Conservation (phyloP, 108 stramenopile species). For the Cyclotella kingstonii region DNA sequence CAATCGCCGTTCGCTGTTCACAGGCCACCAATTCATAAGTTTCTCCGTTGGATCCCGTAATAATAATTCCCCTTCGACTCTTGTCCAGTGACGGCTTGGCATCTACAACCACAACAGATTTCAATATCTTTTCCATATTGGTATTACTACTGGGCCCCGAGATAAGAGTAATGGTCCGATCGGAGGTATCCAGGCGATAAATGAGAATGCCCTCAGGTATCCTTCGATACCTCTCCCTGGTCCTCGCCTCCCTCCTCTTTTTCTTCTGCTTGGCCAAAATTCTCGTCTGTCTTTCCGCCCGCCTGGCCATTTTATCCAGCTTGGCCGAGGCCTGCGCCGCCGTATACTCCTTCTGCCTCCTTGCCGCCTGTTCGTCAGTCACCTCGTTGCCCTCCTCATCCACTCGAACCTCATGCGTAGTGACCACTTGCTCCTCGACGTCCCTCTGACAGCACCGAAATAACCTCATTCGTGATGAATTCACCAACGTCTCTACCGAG, state of each 20-base stretch:
- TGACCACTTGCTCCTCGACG: conserved; percentile 20
- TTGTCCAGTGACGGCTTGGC: conserved; percentile 53
- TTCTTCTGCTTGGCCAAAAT: conserved; percentile 44
- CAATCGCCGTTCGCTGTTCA: conserved; percentile 80
- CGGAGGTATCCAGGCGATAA: conserved; percentile 77
- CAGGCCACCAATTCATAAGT: conserved; percentile 64
- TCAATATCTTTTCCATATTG: conserved; percentile 43
- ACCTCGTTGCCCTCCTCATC: conserved; percentile 32
- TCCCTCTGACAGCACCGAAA: conserved; percentile 9
- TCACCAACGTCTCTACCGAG: background rate
- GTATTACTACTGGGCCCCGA: conserved; percentile 58
- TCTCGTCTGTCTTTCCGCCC: conserved; percentile 13
- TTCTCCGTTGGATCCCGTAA: conserved; percentile 53
- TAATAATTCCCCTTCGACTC: conserved; percentile 53
- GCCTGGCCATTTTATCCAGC: conserved; percentile 24
- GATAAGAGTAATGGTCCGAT: conserved; percentile 56
- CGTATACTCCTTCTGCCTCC: conserved; percentile 41
- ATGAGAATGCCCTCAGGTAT: conserved; percentile 83
- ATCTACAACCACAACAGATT: conserved; percentile 51
- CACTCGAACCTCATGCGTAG: conserved; percentile 34
- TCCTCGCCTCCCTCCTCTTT: conserved; percentile 27
- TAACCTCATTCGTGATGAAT: background rate
- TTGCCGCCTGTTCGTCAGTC: conserved; percentile 39
- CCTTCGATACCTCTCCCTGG: conserved; percentile 45
- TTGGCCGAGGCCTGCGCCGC: conserved; percentile 16